A percentile compares a stretch with the other conserved stretches of the same genome.
Evolutionary conservation across 139 green algal genomes (phyloP).

Genomic region (Yamagishiella unicocca): DNA sequence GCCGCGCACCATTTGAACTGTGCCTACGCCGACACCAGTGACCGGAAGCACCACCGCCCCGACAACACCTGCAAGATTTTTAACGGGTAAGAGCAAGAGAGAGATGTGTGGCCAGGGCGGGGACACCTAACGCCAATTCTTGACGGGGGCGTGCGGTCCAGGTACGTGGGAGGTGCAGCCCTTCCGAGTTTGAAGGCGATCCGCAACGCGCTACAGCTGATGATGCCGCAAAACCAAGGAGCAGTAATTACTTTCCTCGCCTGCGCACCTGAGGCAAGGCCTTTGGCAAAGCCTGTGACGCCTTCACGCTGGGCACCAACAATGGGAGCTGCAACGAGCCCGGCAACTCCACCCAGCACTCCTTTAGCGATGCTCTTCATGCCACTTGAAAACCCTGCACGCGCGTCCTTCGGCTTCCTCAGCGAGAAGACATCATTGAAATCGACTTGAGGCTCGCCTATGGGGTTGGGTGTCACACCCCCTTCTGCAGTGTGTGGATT

Average conservation of each 20-base stretch:
- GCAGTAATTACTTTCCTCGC: too few species aligned
- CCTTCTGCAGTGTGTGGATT: neutral
- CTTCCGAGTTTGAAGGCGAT: too few species aligned
- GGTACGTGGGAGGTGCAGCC: too few species aligned
- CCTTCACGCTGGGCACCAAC: slow-evolving; percentile 80
- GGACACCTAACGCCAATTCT: too few species aligned
- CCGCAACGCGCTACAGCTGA: too few species aligned
- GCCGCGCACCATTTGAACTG: slow-evolving; percentile 72
- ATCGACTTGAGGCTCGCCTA: slow-evolving; percentile 51
- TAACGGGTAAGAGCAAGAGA: too few species aligned
- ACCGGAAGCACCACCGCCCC: slow-evolving; percentile 87
- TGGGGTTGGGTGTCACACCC: neutral
- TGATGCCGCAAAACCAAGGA: too few species aligned
- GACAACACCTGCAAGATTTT: slow-evolving; percentile 68
- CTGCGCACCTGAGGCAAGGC: slow-evolving; percentile 72
- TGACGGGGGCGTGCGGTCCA: too few species aligned
- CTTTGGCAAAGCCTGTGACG: slow-evolving; percentile 82
- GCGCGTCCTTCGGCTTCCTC: slow-evolving; percentile 60
- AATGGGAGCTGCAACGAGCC: slow-evolving; percentile 83
- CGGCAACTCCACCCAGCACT: slow-evolving; percentile 65
- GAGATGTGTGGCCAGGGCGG: too few species aligned
- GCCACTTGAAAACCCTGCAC: slow-evolving; percentile 64
- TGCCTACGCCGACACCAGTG: slow-evolving; percentile 77
- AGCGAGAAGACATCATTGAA: slow-evolving; percentile 82
- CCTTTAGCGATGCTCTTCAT: slow-evolving; percentile 66